Evolutionary conservation across 768 basidiomycete genomes (phyloP), one percentile per base, ranked within the genome.

Genomic region (Phylloporus sp.): DNA sequence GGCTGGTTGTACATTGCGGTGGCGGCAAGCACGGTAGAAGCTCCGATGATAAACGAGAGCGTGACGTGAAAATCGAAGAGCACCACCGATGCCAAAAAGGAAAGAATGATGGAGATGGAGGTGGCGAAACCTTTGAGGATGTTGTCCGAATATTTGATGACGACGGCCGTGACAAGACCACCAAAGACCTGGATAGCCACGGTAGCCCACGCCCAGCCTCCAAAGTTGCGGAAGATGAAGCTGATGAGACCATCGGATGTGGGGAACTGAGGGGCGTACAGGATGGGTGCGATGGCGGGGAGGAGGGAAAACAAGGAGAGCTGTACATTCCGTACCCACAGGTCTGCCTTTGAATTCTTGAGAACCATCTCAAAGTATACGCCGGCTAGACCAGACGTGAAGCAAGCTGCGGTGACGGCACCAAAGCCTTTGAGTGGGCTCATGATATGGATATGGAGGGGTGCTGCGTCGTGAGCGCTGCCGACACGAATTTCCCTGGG

Each of bases 81-180:
- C 24, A 79, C 80, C 53, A 98, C 90, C 36, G 86, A 90, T 2
- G 93, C 91, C 49, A 95, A 79, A 80, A 95, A 99, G 42, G 92
- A 94, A 32, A 98, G 71, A 46, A 98, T 82, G 69, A 98, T 99
- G 52, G 87, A 88, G 34, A 98, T 76, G 52, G 83, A 86, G 3
- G 95, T 99, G 5, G 95, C 95, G 59, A 99, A 99, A n/a, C 95
- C 95, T 64, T 96, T 95, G 60, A 90, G 73, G 57, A 90, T 90
- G 64, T 96, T 97, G 68, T 93, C 91, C 46, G 89, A 88, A 62
- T 97, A 95, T 65, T 94, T 91, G 77, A 98, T 98, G 48, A 98
- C 96, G 24, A 98, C 66, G 2, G 96, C 95, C 5, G 95, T 98
- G 51, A 97, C 67, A 36, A 98, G 74, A 1, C 96, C 95, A 23